Percentiles rank a stretch among this genome's conserved stretches.
These are phyloP conservation scores for Penicillium taxi DNA, from an alignment of 495 filamentous ascomycete species.

Conservation along the genomic window DNA sequence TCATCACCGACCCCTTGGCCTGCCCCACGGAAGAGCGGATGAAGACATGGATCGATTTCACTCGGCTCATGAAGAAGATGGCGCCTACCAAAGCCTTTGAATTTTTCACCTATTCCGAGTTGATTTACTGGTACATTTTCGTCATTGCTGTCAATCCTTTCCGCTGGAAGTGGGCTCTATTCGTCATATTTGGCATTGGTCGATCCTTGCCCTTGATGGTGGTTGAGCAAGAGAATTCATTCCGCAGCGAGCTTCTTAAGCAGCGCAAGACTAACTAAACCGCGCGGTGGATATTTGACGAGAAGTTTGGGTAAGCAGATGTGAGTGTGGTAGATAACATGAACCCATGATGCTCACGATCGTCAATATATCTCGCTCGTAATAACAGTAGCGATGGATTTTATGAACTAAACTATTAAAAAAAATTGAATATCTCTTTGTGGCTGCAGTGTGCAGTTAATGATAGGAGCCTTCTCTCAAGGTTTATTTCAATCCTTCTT, in stretches of 20 bases:
- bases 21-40: constrained; percentile 64
- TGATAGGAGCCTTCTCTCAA: too few relatives aligned
- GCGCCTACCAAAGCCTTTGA: constrained; percentile 69
- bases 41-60: constrained; percentile 83
- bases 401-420: too few relatives aligned
- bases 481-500: constrained; percentile 19
- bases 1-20: constrained; percentile 69
- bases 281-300: too few relatives aligned
- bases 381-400: too few relatives aligned
- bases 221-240: constrained; percentile 54
- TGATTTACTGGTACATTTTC: constrained; percentile 80
- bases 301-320: too few relatives aligned
- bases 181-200: constrained; percentile 72
- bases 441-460: too few relatives aligned
- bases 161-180: constrained; percentile 65
- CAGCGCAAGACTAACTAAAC: constrained; percentile 18
- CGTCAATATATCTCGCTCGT: too few relatives aligned
- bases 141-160: constrained; percentile 74
- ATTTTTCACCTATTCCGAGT: constrained; percentile 81
- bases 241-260: constrained; percentile 27
- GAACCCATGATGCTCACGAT: too few relatives aligned
- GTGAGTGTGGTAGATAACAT: too few relatives aligned
- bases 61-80: constrained; percentile 57
- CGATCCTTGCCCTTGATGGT: constrained; percentile 55
- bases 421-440: too few relatives aligned